phyloP scores from a whole-genome alignment of 306 rosid genomes.

The Vicia villosa region DNA sequence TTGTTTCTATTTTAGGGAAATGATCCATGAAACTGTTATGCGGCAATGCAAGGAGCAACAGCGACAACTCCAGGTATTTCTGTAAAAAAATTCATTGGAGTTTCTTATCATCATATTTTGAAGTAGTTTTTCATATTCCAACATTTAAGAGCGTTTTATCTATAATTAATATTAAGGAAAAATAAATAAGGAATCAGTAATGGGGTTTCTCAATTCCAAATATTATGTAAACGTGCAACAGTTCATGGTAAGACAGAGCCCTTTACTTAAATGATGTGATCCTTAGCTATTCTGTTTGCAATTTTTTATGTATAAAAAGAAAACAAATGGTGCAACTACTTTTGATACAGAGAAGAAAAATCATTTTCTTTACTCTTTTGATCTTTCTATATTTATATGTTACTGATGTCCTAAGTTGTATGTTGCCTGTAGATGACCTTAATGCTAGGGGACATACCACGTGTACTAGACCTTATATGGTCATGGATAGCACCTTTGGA shows the following conservation, averaged over 20 bases:
- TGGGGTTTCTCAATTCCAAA: constrained; percentile 1
- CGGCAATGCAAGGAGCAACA: constrained; percentile 96
- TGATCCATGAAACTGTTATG: constrained; percentile 75
- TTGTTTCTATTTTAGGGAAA: constrained; percentile 60
- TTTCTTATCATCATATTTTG: constrained; percentile 8
- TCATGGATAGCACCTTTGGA: constrained; percentile 96
- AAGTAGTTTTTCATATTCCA: constrained; percentile 37
- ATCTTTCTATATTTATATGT: constrained; percentile 15
- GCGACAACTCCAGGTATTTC: constrained; percentile 86
- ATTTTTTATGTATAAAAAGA: background rate
- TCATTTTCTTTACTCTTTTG: background rate
- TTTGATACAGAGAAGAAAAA: background rate
- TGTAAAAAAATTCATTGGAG: background rate
- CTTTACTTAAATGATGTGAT: constrained; percentile 21
- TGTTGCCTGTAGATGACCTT: constrained; percentile 69
- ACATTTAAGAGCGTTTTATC: constrained; percentile 24
- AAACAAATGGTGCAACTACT: constrained; percentile 3
- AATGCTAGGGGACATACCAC: constrained; percentile 90
- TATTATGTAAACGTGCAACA: background rate
- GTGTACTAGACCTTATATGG: constrained; percentile 90
- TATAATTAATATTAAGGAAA: background rate
- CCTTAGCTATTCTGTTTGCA: background rate
- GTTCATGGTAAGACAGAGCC: constrained; percentile 10
- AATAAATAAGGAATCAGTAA: background rate
- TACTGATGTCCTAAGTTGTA: constrained; percentile 38